A percentile compares a stretch with the other conserved stretches of the same genome.
Evolutionary conservation across 192 early-diverging fungal genomes (phyloP).

Genomic region (Geranomyces michiganensis): DNA sequence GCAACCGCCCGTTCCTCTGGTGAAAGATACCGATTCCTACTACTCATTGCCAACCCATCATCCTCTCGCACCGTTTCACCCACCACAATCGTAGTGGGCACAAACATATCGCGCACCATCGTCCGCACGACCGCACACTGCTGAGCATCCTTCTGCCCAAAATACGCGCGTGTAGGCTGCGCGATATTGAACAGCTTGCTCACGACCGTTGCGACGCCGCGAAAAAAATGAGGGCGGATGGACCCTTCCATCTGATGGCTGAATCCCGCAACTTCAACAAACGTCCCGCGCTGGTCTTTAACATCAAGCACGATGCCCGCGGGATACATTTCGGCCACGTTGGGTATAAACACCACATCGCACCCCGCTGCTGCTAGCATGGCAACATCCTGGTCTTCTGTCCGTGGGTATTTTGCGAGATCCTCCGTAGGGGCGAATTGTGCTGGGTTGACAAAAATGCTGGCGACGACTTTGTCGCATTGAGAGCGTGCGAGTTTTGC

Average conservation of each 20-base stretch:
- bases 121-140: slow-evolving; percentile 76
- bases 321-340: slow-evolving; percentile 92
- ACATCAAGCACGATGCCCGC: slow-evolving; percentile 83
- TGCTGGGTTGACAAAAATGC: slow-evolving; percentile 98
- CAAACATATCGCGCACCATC: slow-evolving; percentile 84
- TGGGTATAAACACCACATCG: slow-evolving; percentile 49
- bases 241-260: slow-evolving; percentile 94
- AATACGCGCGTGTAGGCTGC: slow-evolving; percentile 80
- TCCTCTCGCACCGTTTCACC: slow-evolving; percentile 74
- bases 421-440: slow-evolving; percentile 98
- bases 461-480: slow-evolving; percentile 74
- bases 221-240: slow-evolving; percentile 92
- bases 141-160: slow-evolving; percentile 98
- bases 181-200: slow-evolving; percentile 90
- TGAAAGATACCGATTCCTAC: slow-evolving; percentile 84
- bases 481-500: slow-evolving; percentile 57
- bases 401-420: slow-evolving; percentile 86
- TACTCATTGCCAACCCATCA: slow-evolving; percentile 89
- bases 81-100: slow-evolving; percentile 74
- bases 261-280: slow-evolving; percentile 88
- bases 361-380: slow-evolving; percentile 54
- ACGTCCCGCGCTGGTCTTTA: slow-evolving; percentile 77
- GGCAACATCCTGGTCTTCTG: slow-evolving; percentile 74
- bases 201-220: slow-evolving; percentile 95
- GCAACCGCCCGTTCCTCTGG: slow-evolving; percentile 70